phyloP scores from a whole-genome alignment of 1,284 basidiomycete species.

The Cryptococcus neoformans region DNA sequence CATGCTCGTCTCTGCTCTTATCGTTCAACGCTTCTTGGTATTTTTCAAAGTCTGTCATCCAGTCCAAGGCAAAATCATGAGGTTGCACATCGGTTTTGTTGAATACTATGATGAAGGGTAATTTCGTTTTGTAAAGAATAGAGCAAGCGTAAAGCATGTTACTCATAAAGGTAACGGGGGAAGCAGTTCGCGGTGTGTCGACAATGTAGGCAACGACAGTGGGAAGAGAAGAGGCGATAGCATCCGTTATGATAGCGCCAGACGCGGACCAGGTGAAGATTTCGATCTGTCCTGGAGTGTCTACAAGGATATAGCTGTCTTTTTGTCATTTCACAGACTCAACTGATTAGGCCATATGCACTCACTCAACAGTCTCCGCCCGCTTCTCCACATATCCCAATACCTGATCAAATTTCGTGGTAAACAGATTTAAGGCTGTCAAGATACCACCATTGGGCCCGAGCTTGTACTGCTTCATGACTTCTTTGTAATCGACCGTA shows the following conservation, averaged over 20 bases:
- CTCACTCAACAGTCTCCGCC: constrained; percentile 80
- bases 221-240: constrained; percentile 89
- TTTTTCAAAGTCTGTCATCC: constrained; percentile 96
- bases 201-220: constrained; percentile 96
- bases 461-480: constrained; percentile 99
- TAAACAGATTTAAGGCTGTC: constrained; percentile 96
- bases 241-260: constrained; percentile 97
- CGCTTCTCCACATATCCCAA: constrained; percentile 88
- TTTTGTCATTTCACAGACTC: background rate
- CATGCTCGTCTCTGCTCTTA: constrained; percentile 67
- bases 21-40: constrained; percentile 60
- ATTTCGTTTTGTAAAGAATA: constrained; percentile 96
- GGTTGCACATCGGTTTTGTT: constrained; percentile 92
- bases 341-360: constrained; percentile 10
- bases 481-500: constrained; percentile 94
- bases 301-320: constrained; percentile 84
- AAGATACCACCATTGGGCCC: constrained; percentile 98
- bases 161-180: constrained; percentile 98
- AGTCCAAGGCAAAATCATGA: constrained; percentile 89
- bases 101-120: constrained; percentile 97
- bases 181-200: constrained; percentile 91
- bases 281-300: constrained; percentile 99
- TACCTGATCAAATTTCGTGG: constrained; percentile 99
- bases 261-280: constrained; percentile 99
- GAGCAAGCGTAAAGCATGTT: constrained; percentile 99